Conservation (phyloP, 2,329 filamentous ascomycete species). For the Apiospora kogelbergensis region DNA sequence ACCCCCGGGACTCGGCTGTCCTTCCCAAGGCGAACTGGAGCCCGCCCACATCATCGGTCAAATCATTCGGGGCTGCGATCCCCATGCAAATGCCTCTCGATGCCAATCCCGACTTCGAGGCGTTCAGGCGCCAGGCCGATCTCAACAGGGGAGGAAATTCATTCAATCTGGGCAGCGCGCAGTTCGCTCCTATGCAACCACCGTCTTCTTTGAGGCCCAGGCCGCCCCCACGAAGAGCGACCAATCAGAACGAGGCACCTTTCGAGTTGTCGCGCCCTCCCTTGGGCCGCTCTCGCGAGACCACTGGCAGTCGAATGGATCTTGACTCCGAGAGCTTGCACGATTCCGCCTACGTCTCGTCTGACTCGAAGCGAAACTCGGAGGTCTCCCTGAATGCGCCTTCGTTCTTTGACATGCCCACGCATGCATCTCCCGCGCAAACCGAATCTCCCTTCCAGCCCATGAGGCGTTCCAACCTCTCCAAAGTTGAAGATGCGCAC, state of each 20-base stretch:
- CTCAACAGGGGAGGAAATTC: constrained; percentile 51
- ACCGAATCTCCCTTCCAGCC: constrained; percentile 34
- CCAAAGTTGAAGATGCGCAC: constrained; percentile 50
- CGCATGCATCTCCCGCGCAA: constrained; percentile 46
- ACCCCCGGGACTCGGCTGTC: constrained; percentile 62
- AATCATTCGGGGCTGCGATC: constrained; percentile 66
- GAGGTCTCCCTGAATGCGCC: constrained; percentile 45
- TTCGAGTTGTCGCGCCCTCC: constrained; percentile 9
- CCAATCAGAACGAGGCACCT: constrained; percentile 42
- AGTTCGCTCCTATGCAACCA: constrained; percentile 40
- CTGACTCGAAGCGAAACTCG: constrained; percentile 54
- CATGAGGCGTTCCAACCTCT: constrained; percentile 32
- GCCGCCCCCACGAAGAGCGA: constrained; percentile 45
- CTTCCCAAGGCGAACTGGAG: constrained; percentile 74
- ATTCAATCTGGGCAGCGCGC: constrained; percentile 48
- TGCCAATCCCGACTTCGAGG: constrained; percentile 79
- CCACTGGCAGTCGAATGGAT: constrained; percentile 37
- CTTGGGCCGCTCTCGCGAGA: constrained; percentile 22
- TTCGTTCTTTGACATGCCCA: constrained; percentile 41
- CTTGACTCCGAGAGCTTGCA: constrained; percentile 45
- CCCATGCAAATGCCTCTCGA: constrained; percentile 71
- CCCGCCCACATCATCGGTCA: constrained; percentile 67
- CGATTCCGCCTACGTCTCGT: constrained; percentile 56
- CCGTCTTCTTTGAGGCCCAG: constrained; percentile 37
- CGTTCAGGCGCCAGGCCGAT: constrained; percentile 73